Base-by-base conservation (phyloP, 139 green algal genomes). In the Penium margaritaceum region DNA sequence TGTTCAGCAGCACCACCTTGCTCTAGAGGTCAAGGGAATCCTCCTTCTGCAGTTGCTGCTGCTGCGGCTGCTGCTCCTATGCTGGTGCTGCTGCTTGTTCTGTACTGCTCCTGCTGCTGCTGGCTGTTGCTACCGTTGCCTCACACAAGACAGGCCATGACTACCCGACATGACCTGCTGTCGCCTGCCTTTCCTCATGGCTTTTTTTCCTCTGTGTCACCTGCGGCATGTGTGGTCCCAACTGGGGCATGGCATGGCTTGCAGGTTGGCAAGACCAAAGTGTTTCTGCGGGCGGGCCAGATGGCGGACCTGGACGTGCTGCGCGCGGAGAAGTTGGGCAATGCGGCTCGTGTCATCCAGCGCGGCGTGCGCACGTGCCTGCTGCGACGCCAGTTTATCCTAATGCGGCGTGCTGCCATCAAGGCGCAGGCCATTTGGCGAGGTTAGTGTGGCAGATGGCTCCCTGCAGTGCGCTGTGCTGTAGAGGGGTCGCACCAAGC, bases 191-290 rank as follows among this genome's bases (percentile, higher is more conserved):
- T 66, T 21, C 46, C 21, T 57, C 46, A 24, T 57, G 19, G 21
- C 62, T 95, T 85, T 0, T n/a, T n/a, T n/a, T n/a, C n/a, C n/a
- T n/a, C n/a, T n/a, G n/a, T 64, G 55, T 64, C 55, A 35, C n/a
- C 15, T 24, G n/a, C 24, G 14, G 9, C 14, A 29, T 64, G 55
- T 15, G 55, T 54, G 30, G 14, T 27, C 61, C 9, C 61, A 27
- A 21, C 27, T 54, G 14, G 15, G n/a, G n/a, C n/a, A n/a, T n/a
- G n/a, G n/a, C n/a, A n/a, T n/a, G 41, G 62, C 39, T 92, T 84
- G 75, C 91, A 97, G 76, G 67, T 94, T 33, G 92, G 92, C 19
- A 79, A 85, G 53, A 91, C 83, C 47, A 96, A 96, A 86, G 88
- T 93, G 1, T 95, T 95, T 69, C 47, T 85, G 71, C 81, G 83